A percentile compares a stretch with the other conserved stretches of the same genome.
Evolutionary conservation across 306 rosid species (phyloP).

Genomic region (Quercus ilex): DNA sequence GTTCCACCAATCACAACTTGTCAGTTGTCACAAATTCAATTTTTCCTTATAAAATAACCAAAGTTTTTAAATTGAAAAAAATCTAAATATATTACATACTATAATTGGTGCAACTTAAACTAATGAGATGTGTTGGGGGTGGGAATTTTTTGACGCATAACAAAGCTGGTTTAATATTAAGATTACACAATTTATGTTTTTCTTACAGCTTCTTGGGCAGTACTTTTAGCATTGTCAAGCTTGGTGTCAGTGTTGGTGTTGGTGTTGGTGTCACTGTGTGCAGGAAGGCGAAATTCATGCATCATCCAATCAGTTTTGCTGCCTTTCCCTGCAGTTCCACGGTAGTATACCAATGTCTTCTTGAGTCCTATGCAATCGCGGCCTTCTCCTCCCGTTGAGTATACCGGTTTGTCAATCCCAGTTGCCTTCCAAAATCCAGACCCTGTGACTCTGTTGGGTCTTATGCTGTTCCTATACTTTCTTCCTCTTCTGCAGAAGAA

Average conservation of each 20-base stretch:
- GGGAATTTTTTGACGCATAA: not conserved
- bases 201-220: slow-evolving; percentile 66
- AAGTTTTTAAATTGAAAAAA: too few relatives aligned
- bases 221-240: not conserved
- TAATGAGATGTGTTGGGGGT: too few relatives aligned
- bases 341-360: slow-evolving; percentile 81
- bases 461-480: slow-evolving; percentile 79
- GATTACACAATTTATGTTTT: not conserved
- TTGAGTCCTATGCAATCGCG: slow-evolving; percentile 72
- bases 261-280: slow-evolving; percentile 3
- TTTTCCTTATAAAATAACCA: too few relatives aligned
- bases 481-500: slow-evolving; percentile 90
- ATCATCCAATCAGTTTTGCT: slow-evolving; percentile 99
- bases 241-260: not conserved
- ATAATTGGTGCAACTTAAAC: too few relatives aligned
- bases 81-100: too few relatives aligned
- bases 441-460: slow-evolving; percentile 82
- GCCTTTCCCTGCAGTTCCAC: slow-evolving; percentile 92
- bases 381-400: slow-evolving; percentile 41
- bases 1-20: too few relatives aligned
- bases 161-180: not conserved
- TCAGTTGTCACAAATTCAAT: too few relatives aligned
- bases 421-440: slow-evolving; percentile 98
- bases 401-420: slow-evolving; percentile 51
- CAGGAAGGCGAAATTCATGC: slow-evolving; percentile 94